A percentile compares a stretch with the other conserved stretches of the same genome.
Evolutionary conservation across 441 rosid genomes (phyloP).

Genomic region (Gossypium davidsonii): DNA sequence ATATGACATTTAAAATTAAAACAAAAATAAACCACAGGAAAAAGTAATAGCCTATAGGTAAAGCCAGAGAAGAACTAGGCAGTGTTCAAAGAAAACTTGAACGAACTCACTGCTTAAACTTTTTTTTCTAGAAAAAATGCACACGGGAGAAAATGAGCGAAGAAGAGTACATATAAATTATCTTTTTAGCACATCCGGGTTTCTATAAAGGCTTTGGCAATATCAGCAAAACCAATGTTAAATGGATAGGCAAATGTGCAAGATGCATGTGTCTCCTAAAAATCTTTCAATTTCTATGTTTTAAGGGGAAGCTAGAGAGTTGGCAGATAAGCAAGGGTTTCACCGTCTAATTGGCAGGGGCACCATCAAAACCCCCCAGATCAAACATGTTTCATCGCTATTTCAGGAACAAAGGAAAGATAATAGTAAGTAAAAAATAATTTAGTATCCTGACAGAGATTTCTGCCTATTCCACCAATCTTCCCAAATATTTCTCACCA

Average conservation of each 20-base stretch:
- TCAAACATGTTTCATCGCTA: background rate
- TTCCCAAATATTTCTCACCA: constrained; percentile 1
- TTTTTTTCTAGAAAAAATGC: background rate
- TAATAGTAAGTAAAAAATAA: background rate
- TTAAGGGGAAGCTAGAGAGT: background rate
- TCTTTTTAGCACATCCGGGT: background rate
- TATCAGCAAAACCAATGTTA: background rate
- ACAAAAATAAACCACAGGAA: background rate
- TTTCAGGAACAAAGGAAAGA: background rate
- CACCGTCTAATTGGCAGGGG: background rate
- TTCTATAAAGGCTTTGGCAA: background rate
- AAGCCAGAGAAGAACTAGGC: background rate
- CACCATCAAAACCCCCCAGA: background rate
- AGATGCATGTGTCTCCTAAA: background rate
- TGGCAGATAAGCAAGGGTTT: background rate
- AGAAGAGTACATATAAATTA: background rate
- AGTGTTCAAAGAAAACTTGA: background rate
- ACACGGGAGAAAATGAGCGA: background rate
- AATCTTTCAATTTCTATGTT: background rate
- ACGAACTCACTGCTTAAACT: background rate
- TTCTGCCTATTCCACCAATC: background rate
- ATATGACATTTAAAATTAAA: background rate
- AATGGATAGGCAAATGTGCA: background rate
- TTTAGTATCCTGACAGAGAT: background rate
- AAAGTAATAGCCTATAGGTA: background rate